A percentile compares a stretch with the other conserved stretches of the same genome.
Evolutionary conservation across 1,139 yeast genomes (phyloP).

Genomic region (Geotrichum histeridarum): DNA sequence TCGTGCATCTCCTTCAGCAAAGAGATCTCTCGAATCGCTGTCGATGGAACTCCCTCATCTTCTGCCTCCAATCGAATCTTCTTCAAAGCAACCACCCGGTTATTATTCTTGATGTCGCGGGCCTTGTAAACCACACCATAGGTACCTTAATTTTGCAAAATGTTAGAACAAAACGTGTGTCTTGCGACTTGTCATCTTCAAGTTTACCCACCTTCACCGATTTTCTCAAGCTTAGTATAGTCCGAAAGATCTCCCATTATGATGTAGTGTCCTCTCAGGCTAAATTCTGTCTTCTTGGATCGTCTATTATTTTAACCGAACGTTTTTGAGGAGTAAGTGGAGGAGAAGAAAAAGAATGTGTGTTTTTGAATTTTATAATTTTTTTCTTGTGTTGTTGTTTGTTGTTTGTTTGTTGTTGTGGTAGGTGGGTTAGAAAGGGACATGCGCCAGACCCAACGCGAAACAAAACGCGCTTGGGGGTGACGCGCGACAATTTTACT

Average conservation of each 20-base stretch:
- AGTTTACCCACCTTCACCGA: slow-evolving; percentile 71
- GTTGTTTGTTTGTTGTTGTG: slow-evolving; percentile 4
- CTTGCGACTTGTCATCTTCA: background rate
- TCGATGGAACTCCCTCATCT: slow-evolving; percentile 98
- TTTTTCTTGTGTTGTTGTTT: background rate
- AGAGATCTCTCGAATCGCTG: slow-evolving; percentile 95
- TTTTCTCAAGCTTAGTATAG: slow-evolving; percentile 89
- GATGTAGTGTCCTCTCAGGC: background rate
- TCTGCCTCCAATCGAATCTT: slow-evolving; percentile 94
- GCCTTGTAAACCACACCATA: slow-evolving; percentile 98
- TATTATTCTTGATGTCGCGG: slow-evolving; percentile 78
- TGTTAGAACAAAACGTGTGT: background rate
- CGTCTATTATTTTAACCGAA: background rate
- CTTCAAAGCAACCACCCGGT: slow-evolving; percentile 88
- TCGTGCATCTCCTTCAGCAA: slow-evolving; percentile 87
- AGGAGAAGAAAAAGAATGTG: slow-evolving; percentile 3
- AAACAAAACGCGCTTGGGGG: background rate
- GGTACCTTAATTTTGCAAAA: slow-evolving; percentile 47
- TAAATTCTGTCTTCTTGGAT: background rate
- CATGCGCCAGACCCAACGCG: background rate
- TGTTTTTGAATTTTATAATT: slow-evolving; percentile 2
- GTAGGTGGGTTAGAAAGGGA: background rate
- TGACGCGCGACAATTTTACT: too few relatives aligned
- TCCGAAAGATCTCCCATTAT: slow-evolving; percentile 80
- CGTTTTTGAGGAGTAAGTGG: background rate